A percentile compares a stretch with the other conserved stretches of the same genome.
phyloP scores from a whole-genome alignment of 2,329 filamentous ascomycete genomes.

The Neofusicoccum parvum region DNA sequence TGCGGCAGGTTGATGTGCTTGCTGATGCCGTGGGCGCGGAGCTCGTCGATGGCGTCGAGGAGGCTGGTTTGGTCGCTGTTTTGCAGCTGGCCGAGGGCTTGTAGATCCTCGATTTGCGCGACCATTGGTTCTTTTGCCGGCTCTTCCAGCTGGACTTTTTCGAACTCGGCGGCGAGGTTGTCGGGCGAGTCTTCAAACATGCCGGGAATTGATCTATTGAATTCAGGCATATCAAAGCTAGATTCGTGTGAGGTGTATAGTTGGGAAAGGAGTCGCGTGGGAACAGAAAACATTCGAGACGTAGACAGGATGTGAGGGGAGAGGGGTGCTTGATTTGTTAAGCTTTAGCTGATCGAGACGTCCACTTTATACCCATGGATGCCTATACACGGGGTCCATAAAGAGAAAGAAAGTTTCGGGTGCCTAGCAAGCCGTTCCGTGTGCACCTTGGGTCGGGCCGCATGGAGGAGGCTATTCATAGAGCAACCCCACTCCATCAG shows the following conservation, averaged over 20 bases:
- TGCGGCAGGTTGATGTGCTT: slow-evolving; percentile 54
- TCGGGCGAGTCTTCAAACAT: background rate
- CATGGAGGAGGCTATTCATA: background rate
- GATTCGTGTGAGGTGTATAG: background rate
- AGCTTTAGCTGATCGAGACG: background rate
- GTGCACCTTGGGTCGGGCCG: background rate
- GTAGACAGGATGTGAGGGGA: background rate
- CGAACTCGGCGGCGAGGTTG: background rate
- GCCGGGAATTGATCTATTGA: background rate
- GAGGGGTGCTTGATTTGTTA: background rate
- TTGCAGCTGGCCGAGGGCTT: slow-evolving; percentile 31
- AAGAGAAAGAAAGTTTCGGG: background rate
- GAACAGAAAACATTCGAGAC: background rate
- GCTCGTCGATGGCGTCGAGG: slow-evolving; percentile 57
- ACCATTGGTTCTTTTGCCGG: background rate
- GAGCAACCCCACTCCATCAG: background rate
- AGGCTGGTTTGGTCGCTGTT: slow-evolving; percentile 41
- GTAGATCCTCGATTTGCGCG: background rate
- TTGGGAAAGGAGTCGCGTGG: background rate
- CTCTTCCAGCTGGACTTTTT: background rate
- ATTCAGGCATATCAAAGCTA: background rate
- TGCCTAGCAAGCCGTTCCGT: background rate
- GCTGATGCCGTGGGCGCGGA: slow-evolving; percentile 51
- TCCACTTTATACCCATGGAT: background rate
- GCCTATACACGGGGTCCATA: background rate